Percentiles rank a stretch among this genome's conserved stretches.
These are phyloP conservation scores for Alternaria infectoria DNA, from an alignment of 2,329 filamentous ascomycete genomes.

Conservation along the genomic window DNA sequence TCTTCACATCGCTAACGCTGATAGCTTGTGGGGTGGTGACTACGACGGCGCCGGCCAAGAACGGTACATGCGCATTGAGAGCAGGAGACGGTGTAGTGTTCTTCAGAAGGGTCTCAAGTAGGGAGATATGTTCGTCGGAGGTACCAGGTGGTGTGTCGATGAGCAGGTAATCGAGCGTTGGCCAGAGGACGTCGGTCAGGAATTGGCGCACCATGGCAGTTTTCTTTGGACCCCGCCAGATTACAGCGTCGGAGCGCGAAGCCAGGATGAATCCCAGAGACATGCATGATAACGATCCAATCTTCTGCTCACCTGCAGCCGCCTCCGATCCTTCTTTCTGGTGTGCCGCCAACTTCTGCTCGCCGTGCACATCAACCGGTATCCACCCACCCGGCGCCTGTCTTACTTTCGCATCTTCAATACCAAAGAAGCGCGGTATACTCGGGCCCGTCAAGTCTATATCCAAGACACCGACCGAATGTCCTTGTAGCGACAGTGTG, in stretches of 20 bases:
- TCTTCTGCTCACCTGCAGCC: conserved; percentile 31
- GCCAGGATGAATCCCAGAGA: conserved; percentile 90
- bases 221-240: conserved; percentile 98
- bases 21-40: conserved; percentile 97
- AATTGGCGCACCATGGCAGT: conserved; percentile 99
- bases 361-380: conserved; percentile 81
- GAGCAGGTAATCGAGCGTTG: conserved; percentile 83
- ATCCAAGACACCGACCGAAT: conserved; percentile 93
- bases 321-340: conserved; percentile 2
- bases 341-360: conserved; percentile 40
- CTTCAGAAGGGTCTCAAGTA: conserved; percentile 78
- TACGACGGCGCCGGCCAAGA: conserved; percentile 82
- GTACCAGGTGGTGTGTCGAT: conserved; percentile 97
- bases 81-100: conserved; percentile 28
- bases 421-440: conserved; percentile 91
- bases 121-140: conserved; percentile 94
- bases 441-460: conserved; percentile 96
- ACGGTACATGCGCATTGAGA: conserved; percentile 7
- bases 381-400: conserved; percentile 93
- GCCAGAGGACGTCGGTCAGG: conserved; percentile 88
- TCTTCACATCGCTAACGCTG: conserved; percentile 89
- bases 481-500: conserved; percentile 81
- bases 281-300: conserved; percentile 80
- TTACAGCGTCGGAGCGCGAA: conserved; percentile 85
- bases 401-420: conserved; percentile 86